These are phyloP conservation scores for Fusarium tupiense DNA, from an alignment of 2,329 filamentous ascomycete genomes.

Conservation along the genomic window DNA sequence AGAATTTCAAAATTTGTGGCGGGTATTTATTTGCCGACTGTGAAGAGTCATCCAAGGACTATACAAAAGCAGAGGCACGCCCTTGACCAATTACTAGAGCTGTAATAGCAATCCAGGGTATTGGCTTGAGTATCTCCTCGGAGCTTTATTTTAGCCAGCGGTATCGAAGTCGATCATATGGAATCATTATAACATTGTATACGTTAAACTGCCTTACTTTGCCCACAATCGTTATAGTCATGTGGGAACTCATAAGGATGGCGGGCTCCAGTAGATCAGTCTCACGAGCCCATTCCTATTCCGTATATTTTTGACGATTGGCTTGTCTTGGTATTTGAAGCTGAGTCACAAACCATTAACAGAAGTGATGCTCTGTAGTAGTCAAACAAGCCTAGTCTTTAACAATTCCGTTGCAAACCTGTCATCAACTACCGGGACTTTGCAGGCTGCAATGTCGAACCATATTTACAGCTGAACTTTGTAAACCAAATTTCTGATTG, in stretches of 20 bases:
- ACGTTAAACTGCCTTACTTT: constrained; percentile 2
- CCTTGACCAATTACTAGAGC: neutral
- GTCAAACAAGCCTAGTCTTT: neutral
- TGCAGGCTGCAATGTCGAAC: neutral
- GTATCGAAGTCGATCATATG: constrained; percentile 1
- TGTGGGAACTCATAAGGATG: constrained; percentile 11
- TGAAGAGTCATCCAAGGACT: neutral
- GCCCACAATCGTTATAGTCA: constrained; percentile 16
- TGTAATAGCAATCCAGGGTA: neutral
- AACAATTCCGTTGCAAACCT: neutral
- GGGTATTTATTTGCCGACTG: neutral
- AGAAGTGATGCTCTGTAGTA: neutral
- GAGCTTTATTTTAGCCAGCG: neutral
- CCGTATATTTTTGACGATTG: neutral
- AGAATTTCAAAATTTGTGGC: neutral
- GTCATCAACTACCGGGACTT: neutral
- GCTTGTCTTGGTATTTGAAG: neutral
- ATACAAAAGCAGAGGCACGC: neutral
- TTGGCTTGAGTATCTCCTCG: constrained; percentile 6
- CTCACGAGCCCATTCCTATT: neutral
- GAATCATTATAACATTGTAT: constrained; percentile 15
- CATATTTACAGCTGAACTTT: constrained; percentile 4
- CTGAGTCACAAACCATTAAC: neutral
- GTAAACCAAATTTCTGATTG: constrained; percentile 13
- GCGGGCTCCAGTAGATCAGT: constrained; percentile 4